Conservation (phyloP, 345 rosid genomes). For the Brassica cretica region DNA sequence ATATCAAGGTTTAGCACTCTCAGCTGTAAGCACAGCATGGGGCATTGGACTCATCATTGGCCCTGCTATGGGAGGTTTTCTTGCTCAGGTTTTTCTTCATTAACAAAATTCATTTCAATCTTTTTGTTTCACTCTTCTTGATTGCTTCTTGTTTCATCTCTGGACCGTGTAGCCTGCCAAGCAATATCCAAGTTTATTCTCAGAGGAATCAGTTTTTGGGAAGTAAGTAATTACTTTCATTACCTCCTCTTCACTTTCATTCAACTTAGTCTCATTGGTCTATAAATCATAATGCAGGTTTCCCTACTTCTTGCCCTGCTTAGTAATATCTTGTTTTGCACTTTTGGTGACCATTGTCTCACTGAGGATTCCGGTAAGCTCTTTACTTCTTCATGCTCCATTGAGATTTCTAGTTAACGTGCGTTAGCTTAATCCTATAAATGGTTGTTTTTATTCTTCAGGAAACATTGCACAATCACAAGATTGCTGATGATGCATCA, state of each 20-base stretch:
- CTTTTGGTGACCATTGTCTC: constrained; percentile 51
- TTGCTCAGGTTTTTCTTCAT: constrained; percentile 71
- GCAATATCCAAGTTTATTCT: constrained; percentile 67
- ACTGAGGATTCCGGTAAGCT: constrained; percentile 75
- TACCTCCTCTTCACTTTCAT: background rate
- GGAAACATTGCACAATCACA: constrained; percentile 79
- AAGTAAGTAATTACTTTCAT: constrained; percentile 43
- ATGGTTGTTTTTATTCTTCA: constrained; percentile 35
- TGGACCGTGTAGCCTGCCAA: constrained; percentile 67
- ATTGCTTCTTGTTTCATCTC: constrained; percentile 19
- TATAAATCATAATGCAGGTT: constrained; percentile 55
- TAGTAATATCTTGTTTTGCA: constrained; percentile 62
- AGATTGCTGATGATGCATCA: constrained; percentile 17
- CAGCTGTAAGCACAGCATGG: constrained; percentile 95
- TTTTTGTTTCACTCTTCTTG: constrained; percentile 4
- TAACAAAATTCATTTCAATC: background rate
- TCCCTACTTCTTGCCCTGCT: constrained; percentile 79
- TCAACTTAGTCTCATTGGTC: constrained; percentile 15
- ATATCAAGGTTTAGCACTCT: constrained; percentile 77
- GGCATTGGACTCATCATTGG: constrained; percentile 95
- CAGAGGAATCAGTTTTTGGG: constrained; percentile 73
- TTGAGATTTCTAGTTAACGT: background rate
- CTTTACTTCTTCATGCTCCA: background rate
- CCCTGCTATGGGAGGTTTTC: constrained; percentile 91
- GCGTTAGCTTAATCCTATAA: constrained; percentile 4